Evolutionary conservation across 2,329 filamentous ascomycete species (phyloP), one percentile per base, ranked within the genome.

Genomic region (Aspergillus sp.): DNA sequence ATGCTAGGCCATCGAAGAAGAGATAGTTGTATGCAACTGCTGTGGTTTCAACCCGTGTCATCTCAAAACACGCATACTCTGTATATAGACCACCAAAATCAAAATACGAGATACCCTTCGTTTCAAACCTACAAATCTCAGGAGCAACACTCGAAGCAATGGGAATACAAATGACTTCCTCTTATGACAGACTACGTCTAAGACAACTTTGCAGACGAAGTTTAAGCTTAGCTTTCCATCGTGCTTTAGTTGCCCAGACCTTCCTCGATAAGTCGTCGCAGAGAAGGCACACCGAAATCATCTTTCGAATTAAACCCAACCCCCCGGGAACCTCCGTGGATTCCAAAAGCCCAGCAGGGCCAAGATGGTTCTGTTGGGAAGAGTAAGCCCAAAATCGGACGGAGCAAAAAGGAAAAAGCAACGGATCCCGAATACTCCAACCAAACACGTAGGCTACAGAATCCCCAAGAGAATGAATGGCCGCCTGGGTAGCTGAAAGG

Each of bases 1-100:
- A 96, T 75, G 93, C 90, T 8, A 81, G 93, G 68, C 92, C 92
- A 7, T 71, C 83, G 41, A 89, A 83, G 77, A 91, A 84, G 78
- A 79, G 72, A 63, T 80, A 77, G 59, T n/a, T 34, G 24, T 7
- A 13, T 37, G 34, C 34, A n/a, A 37, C 34, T n/a, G 27, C 27
- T 11, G 27, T 30, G 27, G 9, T 30, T 30, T 30, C 9, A 15
- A n/a, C 15, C 7, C 13, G 34, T n/a, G 12, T 37, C 34, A 37
- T 37, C 34, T 5, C 15, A 37, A 6, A 6, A 15, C 15, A 37
- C 13, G 13, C 34, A 37, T 37, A 37, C 34, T 5, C 13, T 37
- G 34, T 37, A 37, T n/a, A 63, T 24, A 48, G 20, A 34, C 15
- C 19, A 44, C 15, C 34, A 37, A 37, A 42, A 11, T 17, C 17